These are phyloP conservation scores for Umbelopsis sp. DNA, from an alignment of 192 early-diverging fungal genomes.

Conservation along the genomic window DNA sequence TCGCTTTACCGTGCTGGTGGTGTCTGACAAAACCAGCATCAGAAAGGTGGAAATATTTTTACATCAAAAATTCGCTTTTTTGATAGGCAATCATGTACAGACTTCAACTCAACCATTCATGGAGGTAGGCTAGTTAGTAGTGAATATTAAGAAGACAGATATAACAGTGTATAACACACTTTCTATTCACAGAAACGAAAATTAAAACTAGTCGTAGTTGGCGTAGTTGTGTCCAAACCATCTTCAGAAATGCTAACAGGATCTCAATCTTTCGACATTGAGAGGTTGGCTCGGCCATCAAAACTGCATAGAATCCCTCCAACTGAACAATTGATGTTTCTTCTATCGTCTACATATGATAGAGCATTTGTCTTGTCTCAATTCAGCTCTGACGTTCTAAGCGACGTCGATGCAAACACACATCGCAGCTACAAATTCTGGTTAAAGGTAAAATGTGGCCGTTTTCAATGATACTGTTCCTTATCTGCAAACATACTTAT, in stretches of 20 bases:
- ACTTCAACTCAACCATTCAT: neutral
- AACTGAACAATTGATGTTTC: constrained; percentile 16
- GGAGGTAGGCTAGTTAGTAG: neutral
- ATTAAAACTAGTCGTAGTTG: neutral
- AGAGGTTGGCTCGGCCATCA: neutral
- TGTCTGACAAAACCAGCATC: neutral
- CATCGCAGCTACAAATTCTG: neutral
- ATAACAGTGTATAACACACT: too few species aligned
- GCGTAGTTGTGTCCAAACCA: neutral
- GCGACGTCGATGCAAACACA: neutral
- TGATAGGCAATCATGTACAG: neutral
- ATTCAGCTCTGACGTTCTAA: constrained; percentile 9
- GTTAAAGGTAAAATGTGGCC: constrained; percentile 17
- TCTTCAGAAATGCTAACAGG: neutral
- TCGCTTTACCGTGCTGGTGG: neutral
- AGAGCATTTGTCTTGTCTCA: constrained; percentile 15
- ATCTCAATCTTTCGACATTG: neutral
- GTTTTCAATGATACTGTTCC: neutral
- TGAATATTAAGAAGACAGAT: too few species aligned
- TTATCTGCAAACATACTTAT: neutral
- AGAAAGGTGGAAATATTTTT: neutral
- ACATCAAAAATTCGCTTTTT: neutral
- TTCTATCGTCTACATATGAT: neutral
- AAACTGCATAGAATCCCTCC: neutral
- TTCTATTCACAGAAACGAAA: neutral